Percentiles rank a stretch among this genome's conserved stretches.
Conservation (phyloP, 345 rosid genomes). For the Jatropha curcas region DNA sequence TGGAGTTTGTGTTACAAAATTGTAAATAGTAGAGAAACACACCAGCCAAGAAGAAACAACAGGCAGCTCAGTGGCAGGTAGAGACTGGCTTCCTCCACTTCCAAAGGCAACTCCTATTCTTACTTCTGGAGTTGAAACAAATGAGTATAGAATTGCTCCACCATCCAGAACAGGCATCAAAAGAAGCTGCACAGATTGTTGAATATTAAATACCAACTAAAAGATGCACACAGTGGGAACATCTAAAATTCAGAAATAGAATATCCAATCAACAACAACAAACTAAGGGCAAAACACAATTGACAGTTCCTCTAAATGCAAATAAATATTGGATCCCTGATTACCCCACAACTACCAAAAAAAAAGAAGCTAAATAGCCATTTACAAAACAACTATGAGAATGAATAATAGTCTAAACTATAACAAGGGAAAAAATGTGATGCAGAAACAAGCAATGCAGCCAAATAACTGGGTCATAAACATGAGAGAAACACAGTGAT, state of each 20-base stretch:
- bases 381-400: background rate
- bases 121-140: slow-evolving; percentile 77
- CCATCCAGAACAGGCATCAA: slow-evolving; percentile 83
- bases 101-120: slow-evolving; percentile 94
- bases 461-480: background rate
- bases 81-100: slow-evolving; percentile 93
- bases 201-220: slow-evolving; percentile 10
- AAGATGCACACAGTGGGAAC: background rate
- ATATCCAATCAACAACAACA: background rate
- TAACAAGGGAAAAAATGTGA: background rate
- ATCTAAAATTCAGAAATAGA: slow-evolving; percentile 12
- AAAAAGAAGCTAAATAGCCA: background rate
- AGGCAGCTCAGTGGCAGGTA: slow-evolving; percentile 93
- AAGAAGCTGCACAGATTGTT: slow-evolving; percentile 64
- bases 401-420: too few relatives aligned
- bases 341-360: background rate
- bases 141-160: slow-evolving; percentile 78
- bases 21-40: slow-evolving; percentile 24
- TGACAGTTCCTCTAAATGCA: background rate
- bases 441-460: background rate
- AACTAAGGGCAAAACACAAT: background rate
- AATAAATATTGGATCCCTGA: background rate
- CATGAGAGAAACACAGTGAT: background rate
- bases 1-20: background rate
- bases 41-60: slow-evolving; percentile 99